These are phyloP conservation scores for Microcera coccophila DNA, from an alignment of 2,329 filamentous ascomycete species.

Conservation along the genomic window DNA sequence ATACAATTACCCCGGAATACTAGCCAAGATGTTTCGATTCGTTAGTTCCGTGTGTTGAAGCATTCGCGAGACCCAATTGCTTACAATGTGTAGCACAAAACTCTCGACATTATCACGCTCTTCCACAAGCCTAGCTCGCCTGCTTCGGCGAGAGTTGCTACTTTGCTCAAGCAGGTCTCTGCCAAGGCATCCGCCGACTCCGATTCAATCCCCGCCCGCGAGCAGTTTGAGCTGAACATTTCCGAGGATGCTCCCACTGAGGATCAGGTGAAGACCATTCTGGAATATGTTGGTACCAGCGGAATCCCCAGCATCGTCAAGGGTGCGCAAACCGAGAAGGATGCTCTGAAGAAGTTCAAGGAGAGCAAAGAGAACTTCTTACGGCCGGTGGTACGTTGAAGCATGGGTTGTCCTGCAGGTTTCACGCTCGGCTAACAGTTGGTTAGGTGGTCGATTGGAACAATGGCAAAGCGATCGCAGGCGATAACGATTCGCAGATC, in stretches of 20 bases:
- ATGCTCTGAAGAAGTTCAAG: constrained; percentile 77
- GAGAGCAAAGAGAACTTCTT: constrained; percentile 65
- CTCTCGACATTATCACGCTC: constrained; percentile 87
- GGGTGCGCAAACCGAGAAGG: constrained; percentile 68
- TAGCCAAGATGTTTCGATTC: constrained; percentile 44
- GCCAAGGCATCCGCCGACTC: constrained; percentile 64
- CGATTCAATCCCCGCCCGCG: constrained; percentile 52
- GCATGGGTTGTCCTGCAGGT: neutral
- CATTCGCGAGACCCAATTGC: constrained; percentile 5
- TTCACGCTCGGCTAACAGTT: constrained; percentile 2
- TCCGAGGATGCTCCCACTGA: constrained; percentile 75
- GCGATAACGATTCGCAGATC: constrained; percentile 84
- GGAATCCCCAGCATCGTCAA: constrained; percentile 62
- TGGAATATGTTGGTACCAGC: constrained; percentile 71
- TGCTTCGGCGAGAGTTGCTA: constrained; percentile 68
- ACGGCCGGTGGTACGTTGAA: constrained; percentile 65
- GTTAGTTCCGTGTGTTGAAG: constrained; percentile 32
- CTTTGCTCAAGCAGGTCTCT: constrained; percentile 75
- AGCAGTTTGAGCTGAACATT: constrained; percentile 82
- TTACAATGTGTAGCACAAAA: constrained; percentile 58
- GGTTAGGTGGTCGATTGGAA: constrained; percentile 79
- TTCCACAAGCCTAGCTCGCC: constrained; percentile 81
- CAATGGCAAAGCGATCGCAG: constrained; percentile 74
- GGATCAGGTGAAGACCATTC: constrained; percentile 77
- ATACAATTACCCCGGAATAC: constrained; percentile 3